Base-by-base conservation (phyloP, 768 basidiomycete genomes). In the Termitomyces sp. region DNA sequence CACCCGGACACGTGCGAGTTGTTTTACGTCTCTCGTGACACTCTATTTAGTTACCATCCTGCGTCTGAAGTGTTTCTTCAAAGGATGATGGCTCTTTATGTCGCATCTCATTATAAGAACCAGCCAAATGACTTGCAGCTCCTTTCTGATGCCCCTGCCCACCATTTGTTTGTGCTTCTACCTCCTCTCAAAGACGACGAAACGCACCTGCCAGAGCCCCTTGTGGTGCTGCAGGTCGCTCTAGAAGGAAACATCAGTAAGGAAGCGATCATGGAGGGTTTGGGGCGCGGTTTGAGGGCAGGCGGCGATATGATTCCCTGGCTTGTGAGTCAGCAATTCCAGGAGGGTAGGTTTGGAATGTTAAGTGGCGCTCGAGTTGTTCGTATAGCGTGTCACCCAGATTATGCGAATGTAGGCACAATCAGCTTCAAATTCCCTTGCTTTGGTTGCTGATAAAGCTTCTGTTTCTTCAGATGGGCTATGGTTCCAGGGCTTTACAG, bases 111-210 rank as follows among this genome's bases (percentile, higher is more conserved):
- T 70, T 99, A 99, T 78, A 99, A 99, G 74, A 99, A 98, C 71
- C 92, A 95, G 67, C 97, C 97, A 20, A 98, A 99, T 68, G 97
- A 99, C 69, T 79, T 99, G n/a, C 96, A 98, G 70, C 82, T 99
- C 52, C 84, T 98, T 71, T 92, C 90, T 11, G 97, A 99, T 65
- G 97, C 97, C 0, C 97, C 97, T 0, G 95, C 94, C 0, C 96
- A 98, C 68, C 92, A 95, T 65, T 81, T 99, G 14, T 99, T 98
- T 63, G 97, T 99, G 1, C 82, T 99, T 0, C 78, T 98, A 1
- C 95, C 95, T 0, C 97, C 97, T 0, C 80, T 98, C 50, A 86
- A 89, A 66, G 90, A 94, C 55, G 90, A 95, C 60, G 92, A 94
- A 68, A 87, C 80, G n/a, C 82, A 87, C 52, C 80, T 99, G 0